Evolutionary conservation across 2,329 filamentous ascomycete genomes (phyloP).

Genomic region (Sporothrix euskadiensis): DNA sequence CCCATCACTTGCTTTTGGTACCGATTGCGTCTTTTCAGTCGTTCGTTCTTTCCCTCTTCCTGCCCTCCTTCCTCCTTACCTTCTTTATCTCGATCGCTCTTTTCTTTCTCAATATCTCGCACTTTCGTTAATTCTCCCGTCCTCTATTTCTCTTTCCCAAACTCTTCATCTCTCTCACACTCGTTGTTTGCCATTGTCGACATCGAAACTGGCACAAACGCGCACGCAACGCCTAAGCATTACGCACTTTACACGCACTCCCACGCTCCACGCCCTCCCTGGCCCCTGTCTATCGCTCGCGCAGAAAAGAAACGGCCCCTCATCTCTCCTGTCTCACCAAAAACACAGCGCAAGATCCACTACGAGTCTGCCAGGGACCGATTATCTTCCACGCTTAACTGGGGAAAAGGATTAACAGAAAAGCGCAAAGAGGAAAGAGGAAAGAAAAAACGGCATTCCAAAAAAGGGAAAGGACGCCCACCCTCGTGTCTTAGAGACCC

Average conservation of each 20-base stretch:
- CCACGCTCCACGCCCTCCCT: background rate
- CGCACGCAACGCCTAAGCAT: background rate
- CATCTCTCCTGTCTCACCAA: slow-evolving; percentile 28
- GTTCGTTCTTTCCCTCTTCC: background rate
- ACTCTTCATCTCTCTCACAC: background rate
- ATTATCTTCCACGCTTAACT: background rate
- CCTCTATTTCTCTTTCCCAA: background rate
- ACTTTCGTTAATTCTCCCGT: background rate
- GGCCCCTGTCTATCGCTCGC: slow-evolving; percentile 18
- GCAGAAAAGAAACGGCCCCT: slow-evolving; percentile 17
- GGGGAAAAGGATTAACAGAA: slow-evolving; percentile 13
- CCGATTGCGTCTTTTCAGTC: slow-evolving; percentile 4
- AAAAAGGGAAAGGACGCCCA: slow-evolving; percentile 4
- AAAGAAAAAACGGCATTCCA: background rate
- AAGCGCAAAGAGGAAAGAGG: slow-evolving; percentile 2
- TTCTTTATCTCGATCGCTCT: background rate
- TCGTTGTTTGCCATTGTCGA: background rate
- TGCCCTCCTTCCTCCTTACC: background rate
- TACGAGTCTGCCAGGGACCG: background rate
- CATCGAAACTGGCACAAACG: slow-evolving; percentile 3
- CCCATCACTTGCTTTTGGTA: background rate
- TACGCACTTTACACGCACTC: slow-evolving; percentile 10
- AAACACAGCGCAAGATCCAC: slow-evolving; percentile 24
- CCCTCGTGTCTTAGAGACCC: background rate
- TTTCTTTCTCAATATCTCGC: background rate